Conservation (phyloP, 2,329 filamentous ascomycete species). For the Calonectria multiphialidica region DNA sequence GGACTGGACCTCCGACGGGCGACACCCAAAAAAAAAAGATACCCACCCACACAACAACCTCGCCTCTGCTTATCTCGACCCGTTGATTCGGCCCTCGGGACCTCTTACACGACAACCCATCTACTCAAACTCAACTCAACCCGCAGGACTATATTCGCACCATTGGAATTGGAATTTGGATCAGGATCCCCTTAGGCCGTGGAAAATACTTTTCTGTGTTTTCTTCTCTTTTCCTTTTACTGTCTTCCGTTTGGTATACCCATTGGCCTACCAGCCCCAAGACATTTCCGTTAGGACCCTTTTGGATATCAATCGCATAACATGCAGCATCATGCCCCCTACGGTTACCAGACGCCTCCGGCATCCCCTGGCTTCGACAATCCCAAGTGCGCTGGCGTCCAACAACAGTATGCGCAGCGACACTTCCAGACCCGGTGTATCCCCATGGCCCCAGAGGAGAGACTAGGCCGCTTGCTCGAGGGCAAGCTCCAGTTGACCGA, state of each 20-base stretch:
- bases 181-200: slow-evolving; percentile 42
- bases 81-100: slow-evolving; percentile 64
- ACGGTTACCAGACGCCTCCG: slow-evolving; percentile 70
- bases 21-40: slow-evolving; percentile 25
- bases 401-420: slow-evolving; percentile 52
- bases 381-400: slow-evolving; percentile 56
- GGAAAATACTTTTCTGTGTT: slow-evolving; percentile 40
- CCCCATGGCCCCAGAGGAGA: slow-evolving; percentile 81
- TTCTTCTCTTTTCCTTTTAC: slow-evolving; percentile 37
- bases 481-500: slow-evolving; percentile 85
- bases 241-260: slow-evolving; percentile 41
- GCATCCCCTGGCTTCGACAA: slow-evolving; percentile 68
- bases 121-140: slow-evolving; percentile 37
- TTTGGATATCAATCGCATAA: slow-evolving; percentile 54
- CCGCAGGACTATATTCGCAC: slow-evolving; percentile 40
- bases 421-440: slow-evolving; percentile 61
- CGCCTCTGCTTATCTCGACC: slow-evolving; percentile 52
- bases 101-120: slow-evolving; percentile 25
- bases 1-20: slow-evolving; percentile 28
- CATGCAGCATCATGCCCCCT: slow-evolving; percentile 71
- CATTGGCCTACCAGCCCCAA: slow-evolving; percentile 33
- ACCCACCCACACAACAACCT: slow-evolving; percentile 11
- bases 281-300: slow-evolving; percentile 35
- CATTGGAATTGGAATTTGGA: slow-evolving; percentile 31
- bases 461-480: slow-evolving; percentile 86